Base-by-base conservation (phyloP, 2,329 filamentous ascomycete species). In the Venturiaceae sp. region DNA sequence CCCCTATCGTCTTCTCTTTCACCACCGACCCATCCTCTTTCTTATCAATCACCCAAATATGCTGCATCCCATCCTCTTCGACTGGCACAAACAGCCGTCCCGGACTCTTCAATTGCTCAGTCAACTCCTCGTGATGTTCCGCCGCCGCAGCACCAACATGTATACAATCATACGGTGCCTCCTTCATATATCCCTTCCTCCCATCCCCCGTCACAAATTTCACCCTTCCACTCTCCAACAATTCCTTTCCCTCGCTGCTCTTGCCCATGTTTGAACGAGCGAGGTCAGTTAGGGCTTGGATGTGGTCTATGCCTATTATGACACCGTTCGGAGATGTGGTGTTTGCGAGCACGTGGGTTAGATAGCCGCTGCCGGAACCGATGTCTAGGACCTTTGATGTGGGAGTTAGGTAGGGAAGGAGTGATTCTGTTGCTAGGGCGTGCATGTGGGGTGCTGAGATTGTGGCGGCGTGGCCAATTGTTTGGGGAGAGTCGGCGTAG, bases 121-220 rank as follows among this genome's bases (percentile, higher is more conserved):
- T 73, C 63, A 97, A 73, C 60, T 82, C 80, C 19, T 81, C 68
- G 69, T 95, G 92, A 58, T 95, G 74, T 67, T 84, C 81, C 26
- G 75, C 80, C 0, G 92, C 92, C 7, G 90, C 88, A 0, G 94
- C 94, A 0, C 94, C 94, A 2, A 97, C 94, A 69, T 97, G 94
- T 60, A 99, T 97, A 2, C 88, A 92, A 78, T 97, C 90, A 79
- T 92, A 99, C 0, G 84, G 80, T 32, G 71, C 73, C 61, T 74
- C 78, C 13, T 76, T 73, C 30, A 55, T 59, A 70, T 71, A 79
- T 3, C 77, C 77, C 57, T 71, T 67, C 61, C 77, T 65, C 13
- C 77, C 77, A 73, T 96, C 92, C 0, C 84, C 91, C 0, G 83
- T 78, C 1, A 92, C 78, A 67, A 95, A 95, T 59, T 77, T 76